Conservation (phyloP, 805 yeast species). For the Naumovozyma baii region DNA sequence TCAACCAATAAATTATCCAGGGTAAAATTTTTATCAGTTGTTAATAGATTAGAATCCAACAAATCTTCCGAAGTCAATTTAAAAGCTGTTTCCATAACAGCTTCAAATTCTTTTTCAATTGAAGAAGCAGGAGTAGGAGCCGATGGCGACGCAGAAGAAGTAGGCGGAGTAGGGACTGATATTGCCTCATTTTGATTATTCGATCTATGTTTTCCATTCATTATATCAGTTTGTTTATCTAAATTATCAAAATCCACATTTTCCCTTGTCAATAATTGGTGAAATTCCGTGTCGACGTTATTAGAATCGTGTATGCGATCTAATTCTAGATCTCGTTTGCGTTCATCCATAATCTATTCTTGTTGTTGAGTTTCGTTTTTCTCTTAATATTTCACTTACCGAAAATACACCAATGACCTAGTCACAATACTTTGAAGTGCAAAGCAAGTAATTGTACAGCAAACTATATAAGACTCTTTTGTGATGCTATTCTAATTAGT, state of each 20-base stretch:
- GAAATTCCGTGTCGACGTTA: constrained; percentile 16
- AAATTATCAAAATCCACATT: constrained; percentile 5
- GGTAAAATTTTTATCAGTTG: constrained; percentile 15
- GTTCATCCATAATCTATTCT: not conserved
- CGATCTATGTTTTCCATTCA: not conserved
- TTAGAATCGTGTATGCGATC: not conserved
- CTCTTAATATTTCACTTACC: no score
- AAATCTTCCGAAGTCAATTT: constrained; percentile 6
- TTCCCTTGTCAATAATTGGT: constrained; percentile 15
- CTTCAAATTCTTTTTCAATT: constrained; percentile 4
- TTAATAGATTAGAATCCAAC: constrained; percentile 8
- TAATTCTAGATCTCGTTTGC: not conserved
- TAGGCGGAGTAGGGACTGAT: not conserved
- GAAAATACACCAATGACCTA: no score
- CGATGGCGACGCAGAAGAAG: not conserved
- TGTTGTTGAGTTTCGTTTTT: no score
- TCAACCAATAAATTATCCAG: constrained; percentile 17
- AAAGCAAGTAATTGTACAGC: no score
- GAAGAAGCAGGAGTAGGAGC: not conserved
- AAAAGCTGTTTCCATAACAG: constrained; percentile 5
- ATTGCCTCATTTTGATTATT: not conserved
- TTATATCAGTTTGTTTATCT: constrained; percentile 1
- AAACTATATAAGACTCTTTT: no score
- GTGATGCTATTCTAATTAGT: no score
- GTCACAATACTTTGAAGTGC: no score